Conservation (phyloP, 257 asterid genomes). For the Fraxinus cuspidata region DNA sequence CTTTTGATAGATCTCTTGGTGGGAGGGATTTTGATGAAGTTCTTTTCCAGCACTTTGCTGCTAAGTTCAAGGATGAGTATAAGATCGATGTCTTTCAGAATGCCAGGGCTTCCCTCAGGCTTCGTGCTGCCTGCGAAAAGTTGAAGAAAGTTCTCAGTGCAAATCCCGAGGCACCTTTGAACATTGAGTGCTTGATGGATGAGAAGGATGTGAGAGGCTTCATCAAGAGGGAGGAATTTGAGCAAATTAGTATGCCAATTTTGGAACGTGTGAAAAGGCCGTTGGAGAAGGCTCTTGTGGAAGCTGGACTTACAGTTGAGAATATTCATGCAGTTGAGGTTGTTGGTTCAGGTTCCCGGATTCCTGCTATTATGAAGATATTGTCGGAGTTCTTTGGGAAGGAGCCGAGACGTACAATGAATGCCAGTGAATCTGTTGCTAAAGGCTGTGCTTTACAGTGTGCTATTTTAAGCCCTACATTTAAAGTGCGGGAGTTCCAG, state of each 20-base stretch:
- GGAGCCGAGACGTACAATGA: conserved; percentile 98
- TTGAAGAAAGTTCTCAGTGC: conserved; percentile 91
- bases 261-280: conserved; percentile 93
- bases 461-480: conserved; percentile 91
- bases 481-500: conserved; percentile 94
- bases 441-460: conserved; percentile 89
- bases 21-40: conserved; percentile 96
- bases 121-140: conserved; percentile 91
- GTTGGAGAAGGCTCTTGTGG: conserved; percentile 84
- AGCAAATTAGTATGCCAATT: conserved; percentile 76
- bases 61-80: conserved; percentile 86
- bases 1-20: conserved; percentile 86
- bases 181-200: conserved; percentile 93
- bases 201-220: conserved; percentile 91
- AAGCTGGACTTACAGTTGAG: conserved; percentile 69
- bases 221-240: conserved; percentile 92
- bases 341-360: conserved; percentile 93
- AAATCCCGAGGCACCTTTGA: conserved; percentile 88
- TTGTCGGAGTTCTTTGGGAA: conserved; percentile 82
- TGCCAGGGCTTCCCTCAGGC: conserved; percentile 90
- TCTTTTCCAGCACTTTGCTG: conserved; percentile 84
- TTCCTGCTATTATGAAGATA: conserved; percentile 80
- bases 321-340: conserved; percentile 81
- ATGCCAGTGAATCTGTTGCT: conserved; percentile 96
- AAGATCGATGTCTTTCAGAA: conserved; percentile 89